Base-by-base conservation (phyloP, 1,139 yeast genomes). In the Suhomyces wounanorum region DNA sequence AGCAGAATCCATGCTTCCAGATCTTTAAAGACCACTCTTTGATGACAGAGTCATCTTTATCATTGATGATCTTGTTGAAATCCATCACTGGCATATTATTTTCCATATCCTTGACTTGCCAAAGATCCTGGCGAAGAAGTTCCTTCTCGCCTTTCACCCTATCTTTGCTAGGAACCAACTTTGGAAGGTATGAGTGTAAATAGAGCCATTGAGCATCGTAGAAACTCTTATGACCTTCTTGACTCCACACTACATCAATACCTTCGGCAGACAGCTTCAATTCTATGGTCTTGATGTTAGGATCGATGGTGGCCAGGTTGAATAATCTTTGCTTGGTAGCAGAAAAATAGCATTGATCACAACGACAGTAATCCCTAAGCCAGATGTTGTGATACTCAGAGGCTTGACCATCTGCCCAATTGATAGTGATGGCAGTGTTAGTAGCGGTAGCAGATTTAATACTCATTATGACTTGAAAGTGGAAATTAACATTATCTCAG, bases 291-390 rank as follows among this genome's bases (percentile, higher is more conserved):
- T 63, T 63, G 48, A 85, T 77, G 45, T 78, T 78, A 37, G 69
- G 74, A 17, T 81, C 78, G 48, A 84, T 80, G 28, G 58, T 51
- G 16, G 84, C 84, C 10, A 89, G 82, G 60, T 85, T 83, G 45
- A 83, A 73, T 17, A 85, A 68, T 44, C 92, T 68, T 65, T 87
- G 94, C 59, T 82, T 83, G 25, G 92, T 87, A 47, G 71, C 66
- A 2, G 77, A 71, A 59, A 82, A 85, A 67, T 77, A 83, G 65
- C 90, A 85, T 25, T 73, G 59, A n/a, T 70, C 67, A 59, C 90
- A 85, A 52, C 80, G 87, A 61, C 92, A 87, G 59, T 82, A 79
- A 64, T 87, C 94, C 47, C 92, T 71, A 30, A 87, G 72, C 91
- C 91, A 86, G 50, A 86, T 73, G 64, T 78, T 66, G 64, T 84